Conservation (phyloP, 306 rosid genomes). For the Vicia sativa region DNA sequence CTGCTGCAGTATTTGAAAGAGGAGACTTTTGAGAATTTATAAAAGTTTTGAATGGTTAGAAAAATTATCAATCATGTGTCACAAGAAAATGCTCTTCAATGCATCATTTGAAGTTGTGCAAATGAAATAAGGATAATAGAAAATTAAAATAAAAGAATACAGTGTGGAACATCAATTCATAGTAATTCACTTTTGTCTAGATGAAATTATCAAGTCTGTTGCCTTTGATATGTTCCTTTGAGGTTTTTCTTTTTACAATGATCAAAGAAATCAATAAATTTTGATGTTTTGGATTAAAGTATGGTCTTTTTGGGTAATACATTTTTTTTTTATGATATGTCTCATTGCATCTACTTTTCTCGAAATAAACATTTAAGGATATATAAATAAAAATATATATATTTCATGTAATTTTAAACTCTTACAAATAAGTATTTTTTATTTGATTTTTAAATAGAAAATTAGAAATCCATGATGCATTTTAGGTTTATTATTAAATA, state of each 20-base stretch:
- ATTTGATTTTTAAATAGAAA: no score
- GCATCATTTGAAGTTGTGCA: background rate
- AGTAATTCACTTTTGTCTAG: background rate
- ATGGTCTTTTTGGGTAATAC: no score
- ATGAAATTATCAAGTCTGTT: background rate
- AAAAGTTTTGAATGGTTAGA: constrained; percentile 38
- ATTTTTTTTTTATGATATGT: no score
- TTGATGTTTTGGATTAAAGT: background rate
- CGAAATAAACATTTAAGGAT: no score
- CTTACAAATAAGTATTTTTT: no score
- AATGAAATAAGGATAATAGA: background rate
- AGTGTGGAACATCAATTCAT: background rate
- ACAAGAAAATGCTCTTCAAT: constrained; percentile 1
- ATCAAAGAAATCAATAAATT: background rate
- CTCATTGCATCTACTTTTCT: no score
- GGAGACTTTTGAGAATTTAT: constrained; percentile 61
- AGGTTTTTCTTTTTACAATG: background rate
- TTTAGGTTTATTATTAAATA: no score
- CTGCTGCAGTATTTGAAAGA: constrained; percentile 91
- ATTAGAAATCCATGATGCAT: no score
- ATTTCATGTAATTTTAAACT: no score
- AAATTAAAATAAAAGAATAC: background rate
- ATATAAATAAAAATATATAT: no score
- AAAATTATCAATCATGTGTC: background rate
- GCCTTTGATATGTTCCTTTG: background rate